Percentiles rank a stretch among this genome's conserved stretches.
These are phyloP conservation scores for Colletotrichum agaves DNA, from an alignment of 2,329 filamentous ascomycete genomes.

Conservation along the genomic window DNA sequence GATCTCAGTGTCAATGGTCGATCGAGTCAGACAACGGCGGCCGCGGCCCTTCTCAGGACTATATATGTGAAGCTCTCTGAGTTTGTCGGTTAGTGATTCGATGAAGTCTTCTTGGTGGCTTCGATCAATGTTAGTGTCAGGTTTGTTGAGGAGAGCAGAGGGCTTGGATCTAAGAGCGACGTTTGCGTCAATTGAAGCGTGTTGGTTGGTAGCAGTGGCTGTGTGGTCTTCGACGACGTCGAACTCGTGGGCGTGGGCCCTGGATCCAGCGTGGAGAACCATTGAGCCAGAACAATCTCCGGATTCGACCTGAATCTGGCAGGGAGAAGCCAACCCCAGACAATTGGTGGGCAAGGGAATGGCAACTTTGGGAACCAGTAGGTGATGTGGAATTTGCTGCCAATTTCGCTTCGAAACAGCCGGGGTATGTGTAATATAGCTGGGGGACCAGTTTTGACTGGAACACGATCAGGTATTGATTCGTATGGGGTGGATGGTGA, in stretches of 20 bases:
- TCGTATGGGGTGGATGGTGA: slow-evolving; percentile 7
- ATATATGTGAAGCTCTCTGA: slow-evolving; percentile 47
- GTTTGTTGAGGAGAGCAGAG: slow-evolving; percentile 42
- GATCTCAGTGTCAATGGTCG: slow-evolving; percentile 13
- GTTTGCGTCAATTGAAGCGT: slow-evolving; percentile 15
- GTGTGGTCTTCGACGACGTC: slow-evolving; percentile 28
- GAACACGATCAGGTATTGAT: slow-evolving; percentile 24
- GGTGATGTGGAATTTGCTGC: slow-evolving; percentile 16
- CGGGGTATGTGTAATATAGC: slow-evolving; percentile 24
- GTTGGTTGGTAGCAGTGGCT: slow-evolving; percentile 13
- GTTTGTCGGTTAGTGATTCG: slow-evolving; percentile 47
- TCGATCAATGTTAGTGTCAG: slow-evolving; percentile 45
- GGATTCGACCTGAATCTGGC: slow-evolving; percentile 30
- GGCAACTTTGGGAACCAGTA: slow-evolving; percentile 10
- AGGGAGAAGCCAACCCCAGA: slow-evolving; percentile 26
- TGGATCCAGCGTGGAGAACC: slow-evolving; percentile 29
- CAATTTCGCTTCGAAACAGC: slow-evolving; percentile 35
- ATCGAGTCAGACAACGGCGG: slow-evolving; percentile 10
- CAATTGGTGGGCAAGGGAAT: slow-evolving; percentile 14
- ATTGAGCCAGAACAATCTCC: slow-evolving; percentile 32
- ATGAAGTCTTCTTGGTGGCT: slow-evolving; percentile 39
- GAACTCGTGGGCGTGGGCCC: slow-evolving; percentile 20
- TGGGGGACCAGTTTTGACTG: slow-evolving; percentile 13
- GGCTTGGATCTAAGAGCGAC: not conserved
- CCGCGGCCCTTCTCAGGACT: slow-evolving; percentile 30